Conservation (phyloP, 352 stramenopile genomes). For the Pythium dissotocum region DNA sequence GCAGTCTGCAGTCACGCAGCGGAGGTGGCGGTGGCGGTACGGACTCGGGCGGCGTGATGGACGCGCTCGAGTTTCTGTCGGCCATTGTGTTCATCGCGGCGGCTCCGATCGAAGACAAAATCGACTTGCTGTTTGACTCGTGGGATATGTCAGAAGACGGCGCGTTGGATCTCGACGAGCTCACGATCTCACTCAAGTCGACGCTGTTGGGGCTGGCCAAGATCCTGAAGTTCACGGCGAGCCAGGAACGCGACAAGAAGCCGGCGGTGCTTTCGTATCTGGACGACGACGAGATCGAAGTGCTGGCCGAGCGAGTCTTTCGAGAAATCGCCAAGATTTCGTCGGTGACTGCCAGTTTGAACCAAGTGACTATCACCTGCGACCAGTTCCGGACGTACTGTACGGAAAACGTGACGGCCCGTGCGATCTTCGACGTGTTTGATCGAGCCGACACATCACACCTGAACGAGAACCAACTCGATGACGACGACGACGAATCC, state of each 20-base stretch:
- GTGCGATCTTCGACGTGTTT: constrained; percentile 66
- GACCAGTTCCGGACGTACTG: constrained; percentile 82
- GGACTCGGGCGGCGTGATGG: constrained; percentile 36
- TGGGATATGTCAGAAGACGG: constrained; percentile 88
- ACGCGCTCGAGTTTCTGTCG: constrained; percentile 81
- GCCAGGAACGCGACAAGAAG: constrained; percentile 3
- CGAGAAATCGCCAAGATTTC: constrained; percentile 58
- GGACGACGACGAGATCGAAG: constrained; percentile 68
- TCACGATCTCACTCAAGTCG: constrained; percentile 88
- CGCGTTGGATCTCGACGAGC: constrained; percentile 76
- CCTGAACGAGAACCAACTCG: constrained; percentile 17
- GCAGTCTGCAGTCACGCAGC: background rate
- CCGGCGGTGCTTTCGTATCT: constrained; percentile 17
- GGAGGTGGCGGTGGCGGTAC: background rate
- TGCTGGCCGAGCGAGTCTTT: constrained; percentile 63
- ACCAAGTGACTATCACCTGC: constrained; percentile 59
- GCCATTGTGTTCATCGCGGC: constrained; percentile 68
- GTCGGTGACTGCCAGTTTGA: constrained; percentile 24
- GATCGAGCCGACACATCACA: constrained; percentile 39
- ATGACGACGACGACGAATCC: constrained; percentile 13
- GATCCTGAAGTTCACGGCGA: constrained; percentile 40
- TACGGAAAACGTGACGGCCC: constrained; percentile 57
- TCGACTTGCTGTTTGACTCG: constrained; percentile 84
- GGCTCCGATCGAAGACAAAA: constrained; percentile 68
- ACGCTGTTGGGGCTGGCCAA: constrained; percentile 70